Percentiles rank a stretch among this genome's conserved stretches.
phyloP scores from a whole-genome alignment of 1,139 yeast genomes.

The Pichia sp. region DNA sequence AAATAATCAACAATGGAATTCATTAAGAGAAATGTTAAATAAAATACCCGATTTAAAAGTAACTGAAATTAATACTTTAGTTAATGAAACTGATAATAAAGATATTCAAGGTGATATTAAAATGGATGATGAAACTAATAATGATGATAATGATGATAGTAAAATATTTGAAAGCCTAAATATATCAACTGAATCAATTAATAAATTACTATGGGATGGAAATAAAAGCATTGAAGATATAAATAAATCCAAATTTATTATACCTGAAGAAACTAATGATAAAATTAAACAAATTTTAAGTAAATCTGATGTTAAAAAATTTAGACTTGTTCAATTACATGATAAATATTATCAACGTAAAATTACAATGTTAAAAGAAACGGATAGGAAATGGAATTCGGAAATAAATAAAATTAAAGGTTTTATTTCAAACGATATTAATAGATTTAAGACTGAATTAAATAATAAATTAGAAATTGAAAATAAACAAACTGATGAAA shows the following conservation, averaged over 20 bases:
- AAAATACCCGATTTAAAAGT: slow-evolving; percentile 21
- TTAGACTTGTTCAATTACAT: slow-evolving; percentile 23
- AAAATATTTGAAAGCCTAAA: neutral
- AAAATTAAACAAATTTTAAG: slow-evolving; percentile 20
- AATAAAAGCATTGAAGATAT: slow-evolving; percentile 7
- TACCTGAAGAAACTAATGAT: slow-evolving; percentile 24
- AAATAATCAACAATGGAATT: slow-evolving; percentile 16
- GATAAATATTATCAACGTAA: slow-evolving; percentile 24
- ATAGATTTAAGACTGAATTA: slow-evolving; percentile 14
- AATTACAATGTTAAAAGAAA: slow-evolving; percentile 16
- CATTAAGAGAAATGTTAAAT: slow-evolving; percentile 15
- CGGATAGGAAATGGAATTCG: slow-evolving; percentile 25
- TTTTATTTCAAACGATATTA: slow-evolving; percentile 20
- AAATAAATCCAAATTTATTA: slow-evolving; percentile 17
- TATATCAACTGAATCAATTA: slow-evolving; percentile 2
- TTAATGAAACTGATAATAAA: slow-evolving; percentile 11
- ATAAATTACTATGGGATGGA: slow-evolving; percentile 3
- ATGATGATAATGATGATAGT: slow-evolving; percentile 8
- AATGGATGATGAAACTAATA: slow-evolving; percentile 10
- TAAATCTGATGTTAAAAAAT: slow-evolving; percentile 22
- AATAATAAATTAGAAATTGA: slow-evolving; percentile 14
- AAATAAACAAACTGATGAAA: slow-evolving; percentile 5
- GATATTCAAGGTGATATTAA: slow-evolving; percentile 11
- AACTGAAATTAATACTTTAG: slow-evolving; percentile 16
- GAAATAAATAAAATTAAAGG: slow-evolving; percentile 19